phyloP scores from a whole-genome alignment of 805 yeast genomes.

The Yamadazyma insecticola region DNA sequence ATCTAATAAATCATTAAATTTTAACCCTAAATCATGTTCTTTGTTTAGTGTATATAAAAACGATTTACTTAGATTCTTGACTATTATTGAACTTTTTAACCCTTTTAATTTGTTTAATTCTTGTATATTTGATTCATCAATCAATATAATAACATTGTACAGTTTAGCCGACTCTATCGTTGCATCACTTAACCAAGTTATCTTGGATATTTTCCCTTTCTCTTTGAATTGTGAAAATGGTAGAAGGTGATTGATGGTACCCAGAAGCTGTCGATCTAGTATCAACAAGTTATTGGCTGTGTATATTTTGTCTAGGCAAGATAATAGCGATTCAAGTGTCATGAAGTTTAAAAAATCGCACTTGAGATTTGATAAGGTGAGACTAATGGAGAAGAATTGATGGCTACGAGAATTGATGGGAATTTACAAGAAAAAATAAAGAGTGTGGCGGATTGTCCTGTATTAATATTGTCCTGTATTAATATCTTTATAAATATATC shows the following conservation, averaged over 20 bases:
- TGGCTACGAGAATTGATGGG: too few species aligned
- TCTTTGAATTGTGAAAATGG: constrained; percentile 51
- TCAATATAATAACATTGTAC: constrained; percentile 10
- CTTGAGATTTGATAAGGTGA: too few species aligned
- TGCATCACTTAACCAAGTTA: constrained; percentile 41
- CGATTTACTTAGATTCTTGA: constrained; percentile 32
- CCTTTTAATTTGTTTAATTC: too few species aligned
- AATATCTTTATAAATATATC: too few species aligned
- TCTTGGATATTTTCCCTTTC: constrained; percentile 44
- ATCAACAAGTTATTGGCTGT: constrained; percentile 28
- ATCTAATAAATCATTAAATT: constrained; percentile 6
- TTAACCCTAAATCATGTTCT: constrained; percentile 8
- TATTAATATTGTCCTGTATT: too few species aligned
- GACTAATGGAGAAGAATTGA: too few species aligned
- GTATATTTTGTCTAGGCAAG: constrained; percentile 18
- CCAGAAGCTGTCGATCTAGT: constrained; percentile 45
- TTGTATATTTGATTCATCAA: too few species aligned
- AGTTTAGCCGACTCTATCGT: constrained; percentile 7
- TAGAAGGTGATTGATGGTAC: constrained; percentile 48
- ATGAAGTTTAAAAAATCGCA: too few species aligned
- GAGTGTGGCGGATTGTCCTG: too few species aligned
- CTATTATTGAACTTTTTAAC: too few species aligned
- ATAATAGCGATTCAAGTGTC: too few species aligned
- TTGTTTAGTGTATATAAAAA: constrained; percentile 29
- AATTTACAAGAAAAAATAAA: too few species aligned